Evolutionary conservation across 345 rosid genomes (phyloP).

Genomic region (Salix brachista): DNA sequence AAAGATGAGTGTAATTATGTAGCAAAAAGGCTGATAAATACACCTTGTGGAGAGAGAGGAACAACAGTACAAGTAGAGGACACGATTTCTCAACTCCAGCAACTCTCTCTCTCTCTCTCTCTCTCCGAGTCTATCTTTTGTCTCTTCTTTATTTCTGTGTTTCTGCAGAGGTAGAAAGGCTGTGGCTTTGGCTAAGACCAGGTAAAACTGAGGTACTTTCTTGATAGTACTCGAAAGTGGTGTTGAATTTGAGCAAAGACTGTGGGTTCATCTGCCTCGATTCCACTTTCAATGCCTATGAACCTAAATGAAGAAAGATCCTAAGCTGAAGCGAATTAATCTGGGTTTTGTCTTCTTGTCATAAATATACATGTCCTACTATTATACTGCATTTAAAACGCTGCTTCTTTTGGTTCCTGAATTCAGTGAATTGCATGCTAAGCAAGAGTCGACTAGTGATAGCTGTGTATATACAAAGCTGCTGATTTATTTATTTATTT

Average conservation of each 20-base stretch:
- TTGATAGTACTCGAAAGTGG: neutral
- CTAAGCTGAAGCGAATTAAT: neutral
- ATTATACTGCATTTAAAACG: neutral
- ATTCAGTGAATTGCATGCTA: neutral
- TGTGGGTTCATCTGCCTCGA: neutral
- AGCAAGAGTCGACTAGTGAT: neutral
- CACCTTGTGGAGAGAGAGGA: neutral
- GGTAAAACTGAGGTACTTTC: slow-evolving; percentile 1
- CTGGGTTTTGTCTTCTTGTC: slow-evolving; percentile 9
- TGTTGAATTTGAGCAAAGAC: neutral
- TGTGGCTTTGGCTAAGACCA: neutral
- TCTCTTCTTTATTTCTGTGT: slow-evolving; percentile 1
- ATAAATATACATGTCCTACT: neutral
- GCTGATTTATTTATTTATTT: neutral
- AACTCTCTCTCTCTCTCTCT: neutral
- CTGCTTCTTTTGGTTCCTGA: neutral
- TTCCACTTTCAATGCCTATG: neutral
- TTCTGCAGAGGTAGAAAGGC: neutral
- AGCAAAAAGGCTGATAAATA: neutral
- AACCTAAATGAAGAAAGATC: slow-evolving; percentile 3
- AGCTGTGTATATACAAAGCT: neutral
- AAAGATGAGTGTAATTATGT: neutral
- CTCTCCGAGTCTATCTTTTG: neutral
- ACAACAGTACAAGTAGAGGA: neutral
- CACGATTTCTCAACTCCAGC: neutral